Conservation (phyloP, 371 early-diverging fungal genomes). For the Haplosporangium sp. region DNA sequence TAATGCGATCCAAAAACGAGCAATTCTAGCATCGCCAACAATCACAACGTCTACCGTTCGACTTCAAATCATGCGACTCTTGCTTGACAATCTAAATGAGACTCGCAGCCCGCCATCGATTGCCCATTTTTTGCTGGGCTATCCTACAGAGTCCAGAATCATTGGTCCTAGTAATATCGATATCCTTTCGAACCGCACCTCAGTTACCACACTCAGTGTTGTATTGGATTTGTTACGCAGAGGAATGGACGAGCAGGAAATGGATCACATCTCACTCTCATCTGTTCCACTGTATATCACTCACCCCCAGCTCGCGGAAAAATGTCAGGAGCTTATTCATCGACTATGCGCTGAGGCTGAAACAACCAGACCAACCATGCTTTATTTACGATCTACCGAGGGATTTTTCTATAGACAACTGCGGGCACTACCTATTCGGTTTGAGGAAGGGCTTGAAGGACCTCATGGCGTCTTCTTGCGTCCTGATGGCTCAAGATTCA, state of each 20-base stretch:
- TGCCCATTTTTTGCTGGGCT: slow-evolving; percentile 91
- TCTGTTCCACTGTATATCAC: slow-evolving; percentile 66
- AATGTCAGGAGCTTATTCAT: slow-evolving; percentile 88
- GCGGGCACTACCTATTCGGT: slow-evolving; percentile 60
- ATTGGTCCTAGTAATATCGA: slow-evolving; percentile 59
- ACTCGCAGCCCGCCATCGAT: slow-evolving; percentile 72
- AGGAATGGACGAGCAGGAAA: slow-evolving; percentile 56
- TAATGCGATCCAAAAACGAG: slow-evolving; percentile 19
- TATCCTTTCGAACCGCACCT: slow-evolving; percentile 56
- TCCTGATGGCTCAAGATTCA: slow-evolving; percentile 36
- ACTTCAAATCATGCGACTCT: slow-evolving; percentile 77
- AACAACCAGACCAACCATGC: slow-evolving; percentile 79
- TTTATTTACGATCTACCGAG: slow-evolving; percentile 83
- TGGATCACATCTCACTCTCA: slow-evolving; percentile 21
- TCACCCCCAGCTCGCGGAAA: slow-evolving; percentile 87
- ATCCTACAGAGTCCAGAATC: slow-evolving; percentile 60
- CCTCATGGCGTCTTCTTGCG: slow-evolving; percentile 44
- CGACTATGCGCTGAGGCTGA: slow-evolving; percentile 76
- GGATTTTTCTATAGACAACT: slow-evolving; percentile 81
- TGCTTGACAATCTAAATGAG: slow-evolving; percentile 69
- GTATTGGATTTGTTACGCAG: slow-evolving; percentile 75
- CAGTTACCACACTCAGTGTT: slow-evolving; percentile 72
- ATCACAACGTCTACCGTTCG: slow-evolving; percentile 67
- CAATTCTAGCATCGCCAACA: slow-evolving; percentile 25
- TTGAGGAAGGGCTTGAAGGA: slow-evolving; percentile 53